Base-by-base conservation (phyloP, 768 basidiomycete genomes). In the Auriculariales sp. region DNA sequence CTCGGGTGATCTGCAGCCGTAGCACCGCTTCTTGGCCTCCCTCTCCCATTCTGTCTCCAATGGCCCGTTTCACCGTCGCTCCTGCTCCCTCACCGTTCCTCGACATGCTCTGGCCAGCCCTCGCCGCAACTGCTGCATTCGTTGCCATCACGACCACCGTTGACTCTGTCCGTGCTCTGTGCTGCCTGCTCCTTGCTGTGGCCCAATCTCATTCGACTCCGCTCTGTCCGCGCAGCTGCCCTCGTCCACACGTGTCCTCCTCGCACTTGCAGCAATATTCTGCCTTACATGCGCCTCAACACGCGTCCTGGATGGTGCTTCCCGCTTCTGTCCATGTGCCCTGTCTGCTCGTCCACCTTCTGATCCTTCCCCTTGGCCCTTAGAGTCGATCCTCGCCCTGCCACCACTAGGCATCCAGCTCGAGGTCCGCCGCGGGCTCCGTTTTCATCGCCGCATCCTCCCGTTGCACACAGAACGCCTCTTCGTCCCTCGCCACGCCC, bases 391-490 rank as follows among this genome's bases (percentile, higher is more conserved):
- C 3, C 62, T 86, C 35, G 67, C 82, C 31, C 60, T 87, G 39
- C 79, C 80, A 6, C 66, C 70, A 1, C 75, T 82, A 48, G 86
- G 86, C 10, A 66, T 90, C 34, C 87, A 89, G 57, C 62, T 89
- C 2, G 84, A 88, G 61, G 80, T 77, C 0, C 76, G 77, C 61
- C 67, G 73, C 49, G 86, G 83, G 1, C 59, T 79, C 28, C 71
- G 71, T 9, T 59, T 62, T 12, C 52, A 57, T 1, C 58, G 64
- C 14, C 51, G 67, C 14, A 60, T 53, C 42, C 59, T 53, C n/a
- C 46, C 50, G 3, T 44, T 55, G 3, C 5, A 60, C 64, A 64
- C 63, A 3, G 66, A 58, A 3, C 71, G 74, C 46, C 73, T 62
- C 3, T 87, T 89, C 61, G 76, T 88, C 53, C 78, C 81, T 5